Conservation (phyloP, 2,329 filamentous ascomycete species). For the Graphilbum sp. region DNA sequence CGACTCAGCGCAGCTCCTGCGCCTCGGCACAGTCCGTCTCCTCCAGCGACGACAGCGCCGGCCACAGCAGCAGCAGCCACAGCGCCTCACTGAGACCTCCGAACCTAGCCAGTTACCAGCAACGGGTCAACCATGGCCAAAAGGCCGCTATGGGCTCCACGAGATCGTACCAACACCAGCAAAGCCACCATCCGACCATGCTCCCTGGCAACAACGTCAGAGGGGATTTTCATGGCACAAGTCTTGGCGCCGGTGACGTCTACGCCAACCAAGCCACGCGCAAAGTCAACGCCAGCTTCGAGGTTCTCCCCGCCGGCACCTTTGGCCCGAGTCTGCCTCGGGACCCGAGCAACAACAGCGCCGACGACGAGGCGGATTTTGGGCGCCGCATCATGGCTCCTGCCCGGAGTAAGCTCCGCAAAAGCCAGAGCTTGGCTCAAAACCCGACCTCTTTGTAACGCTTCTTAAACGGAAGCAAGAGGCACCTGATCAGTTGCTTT, state of each 20-base stretch:
- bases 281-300: slow-evolving; percentile 22
- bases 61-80: slow-evolving; percentile 1
- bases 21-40: slow-evolving; percentile 12
- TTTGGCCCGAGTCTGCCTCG: slow-evolving; percentile 9
- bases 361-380: slow-evolving; percentile 1
- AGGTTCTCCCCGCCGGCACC: slow-evolving; percentile 23
- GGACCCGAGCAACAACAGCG: slow-evolving; percentile 1
- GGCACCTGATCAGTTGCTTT: too few species aligned
- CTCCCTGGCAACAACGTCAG: too few species aligned
- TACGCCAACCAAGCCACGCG: slow-evolving; percentile 18
- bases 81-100: slow-evolving; percentile 1
- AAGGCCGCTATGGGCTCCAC: too few species aligned
- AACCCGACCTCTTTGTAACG: too few species aligned
- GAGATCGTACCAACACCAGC: too few species aligned
- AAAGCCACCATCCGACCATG: too few species aligned
- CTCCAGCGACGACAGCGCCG: slow-evolving; percentile 1
- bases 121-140: too few species aligned
- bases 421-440: background rate
- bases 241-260: slow-evolving; percentile 2
- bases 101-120: too few species aligned
- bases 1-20: slow-evolving; percentile 9
- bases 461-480: too few species aligned
- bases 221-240: too few species aligned
- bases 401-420: slow-evolving; percentile 9
- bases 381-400: background rate